These are phyloP conservation scores for Lasiosphaeriaceae sp. DNA, from an alignment of 495 filamentous ascomycete species.

Conservation along the genomic window DNA sequence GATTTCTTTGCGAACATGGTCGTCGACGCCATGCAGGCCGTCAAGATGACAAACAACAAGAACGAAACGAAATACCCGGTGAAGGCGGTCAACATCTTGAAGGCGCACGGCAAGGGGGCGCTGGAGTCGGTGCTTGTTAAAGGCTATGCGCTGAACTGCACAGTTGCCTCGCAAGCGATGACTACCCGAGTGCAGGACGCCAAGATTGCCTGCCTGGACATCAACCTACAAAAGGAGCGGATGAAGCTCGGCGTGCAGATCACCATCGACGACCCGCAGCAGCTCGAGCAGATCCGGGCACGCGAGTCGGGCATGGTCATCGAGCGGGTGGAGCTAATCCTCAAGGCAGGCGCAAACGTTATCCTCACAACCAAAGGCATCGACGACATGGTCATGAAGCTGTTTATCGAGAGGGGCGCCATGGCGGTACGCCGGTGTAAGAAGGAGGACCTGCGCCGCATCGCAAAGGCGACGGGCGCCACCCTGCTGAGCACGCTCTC, in stretches of 20 bases:
- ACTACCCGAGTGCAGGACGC: slow-evolving; percentile 87
- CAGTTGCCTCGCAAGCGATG: slow-evolving; percentile 97
- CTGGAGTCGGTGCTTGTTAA: slow-evolving; percentile 88
- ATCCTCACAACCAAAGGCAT: slow-evolving; percentile 97
- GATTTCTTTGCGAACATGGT: slow-evolving; percentile 98
- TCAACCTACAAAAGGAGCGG: slow-evolving; percentile 96
- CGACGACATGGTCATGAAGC: slow-evolving; percentile 90
- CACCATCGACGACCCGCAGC: slow-evolving; percentile 93
- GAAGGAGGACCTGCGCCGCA: slow-evolving; percentile 95
- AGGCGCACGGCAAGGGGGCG: slow-evolving; percentile 92
- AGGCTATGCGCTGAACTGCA: slow-evolving; percentile 98
- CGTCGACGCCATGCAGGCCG: slow-evolving; percentile 93
- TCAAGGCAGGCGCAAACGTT: slow-evolving; percentile 96
- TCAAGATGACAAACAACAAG: slow-evolving; percentile 87
- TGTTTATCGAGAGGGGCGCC: slow-evolving; percentile 89
- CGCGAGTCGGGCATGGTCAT: slow-evolving; percentile 89
- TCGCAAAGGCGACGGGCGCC: slow-evolving; percentile 93
- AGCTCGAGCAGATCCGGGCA: slow-evolving; percentile 93
- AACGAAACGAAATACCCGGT: slow-evolving; percentile 94
- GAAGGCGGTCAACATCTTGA: slow-evolving; percentile 97
- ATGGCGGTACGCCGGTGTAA: slow-evolving; percentile 97
- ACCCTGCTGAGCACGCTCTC: slow-evolving; percentile 89
- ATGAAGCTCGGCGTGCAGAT: slow-evolving; percentile 99
- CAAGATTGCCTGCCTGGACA: slow-evolving; percentile 95
- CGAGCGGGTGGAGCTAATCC: slow-evolving; percentile 93